Evolutionary conservation across 2,329 filamentous ascomycete species (phyloP), one percentile per base, ranked within the genome.

Genomic region (Helotiales sp.): DNA sequence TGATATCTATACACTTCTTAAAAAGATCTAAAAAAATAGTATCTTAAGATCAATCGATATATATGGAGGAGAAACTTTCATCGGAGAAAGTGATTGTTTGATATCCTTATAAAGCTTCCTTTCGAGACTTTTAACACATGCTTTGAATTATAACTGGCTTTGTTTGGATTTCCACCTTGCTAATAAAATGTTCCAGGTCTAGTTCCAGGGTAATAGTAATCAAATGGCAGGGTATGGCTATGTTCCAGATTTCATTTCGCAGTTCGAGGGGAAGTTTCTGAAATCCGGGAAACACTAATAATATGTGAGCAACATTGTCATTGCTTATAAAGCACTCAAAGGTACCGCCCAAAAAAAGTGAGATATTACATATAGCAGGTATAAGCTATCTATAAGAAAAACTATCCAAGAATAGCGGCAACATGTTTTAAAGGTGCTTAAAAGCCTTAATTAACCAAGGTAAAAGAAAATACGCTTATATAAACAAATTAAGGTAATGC

Each of bases 241-340:
- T 47, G 28, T 47, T 64, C 54, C 54, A 64, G 45, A 64, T 60
- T 47, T 64, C 49, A 47, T 43, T 64, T 54, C 40, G 54, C 32
- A 64, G 52, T 64, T 64, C 63, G 43, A 59, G 54, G 37, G 63
- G 63, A 64, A 64, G 63, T 43, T 52, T 64, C 28, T 32, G 28
- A 52, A 64, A 64, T 40, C 28, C 54, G n/a, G 55, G 30, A 30
- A 60, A 65, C 20, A 28, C 24, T 65, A 37, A 54, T 50, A 54
- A 17, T n/a, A 30, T 30, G 37, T 65, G 3, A 49, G 17, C 26
- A 17, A 61, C n/a, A 34, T 28, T 34, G 17, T 58, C 54, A 58
- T 11, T 28, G 54, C 54, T 34, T 20, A n/a, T n/a, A n/a, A n/a
- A n/a, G n/a, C n/a, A n/a, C n/a, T n/a, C n/a, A n/a, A 32, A 32